Base-by-base conservation (phyloP, 2,329 filamentous ascomycete species). In the Fusarium chuoi region DNA sequence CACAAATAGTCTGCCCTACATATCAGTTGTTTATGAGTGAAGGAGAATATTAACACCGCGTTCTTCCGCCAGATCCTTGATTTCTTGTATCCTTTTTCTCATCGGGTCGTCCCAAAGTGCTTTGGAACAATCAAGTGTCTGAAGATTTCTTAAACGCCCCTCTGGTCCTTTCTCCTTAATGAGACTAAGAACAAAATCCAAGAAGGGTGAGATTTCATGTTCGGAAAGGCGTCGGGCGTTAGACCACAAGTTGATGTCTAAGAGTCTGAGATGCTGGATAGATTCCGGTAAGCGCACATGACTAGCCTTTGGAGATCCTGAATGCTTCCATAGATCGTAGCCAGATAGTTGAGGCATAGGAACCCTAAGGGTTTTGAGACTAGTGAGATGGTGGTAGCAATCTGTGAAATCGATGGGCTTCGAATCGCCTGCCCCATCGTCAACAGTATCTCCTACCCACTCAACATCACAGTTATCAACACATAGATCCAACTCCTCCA, bases 1-100 rank as follows among this genome's bases (percentile, higher is more conserved):
- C 24, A 0, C 2, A 1, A 38, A 52, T 8, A 13, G 12, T 9
- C 11, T 4, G 22, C 6, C n/a, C 33, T 38, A 14, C 1, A 26
- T 13, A 11, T 38, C 33, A 12, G 13, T 11, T 2, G 15, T 18
- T 0, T 24, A n/a, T 36, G 9, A 13, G 7, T 3, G 6, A 9
- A 58, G n/a, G 7, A 35, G 17, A 48, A 67, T 7, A 5, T 14
- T 6, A 4, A 68, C 22, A 4, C 35, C 46, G 3, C 13, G 35
- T 9, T 15, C 35, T 30, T 15, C 5, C 10, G 54, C 63, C 17
- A 48, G 14, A 3, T 20, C 3, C 10, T 35, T 54, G 7, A 46
- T 28, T 38, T 20, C 24, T 20, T 15, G 24, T 1, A 67, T 8
- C 7, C 7, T 41, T 17, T 46, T 14, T 1, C 30, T 11, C 3